A percentile compares a stretch with the other conserved stretches of the same genome.
Conservation (phyloP, 139 green algal species). For the Coccomyxa sp. region DNA sequence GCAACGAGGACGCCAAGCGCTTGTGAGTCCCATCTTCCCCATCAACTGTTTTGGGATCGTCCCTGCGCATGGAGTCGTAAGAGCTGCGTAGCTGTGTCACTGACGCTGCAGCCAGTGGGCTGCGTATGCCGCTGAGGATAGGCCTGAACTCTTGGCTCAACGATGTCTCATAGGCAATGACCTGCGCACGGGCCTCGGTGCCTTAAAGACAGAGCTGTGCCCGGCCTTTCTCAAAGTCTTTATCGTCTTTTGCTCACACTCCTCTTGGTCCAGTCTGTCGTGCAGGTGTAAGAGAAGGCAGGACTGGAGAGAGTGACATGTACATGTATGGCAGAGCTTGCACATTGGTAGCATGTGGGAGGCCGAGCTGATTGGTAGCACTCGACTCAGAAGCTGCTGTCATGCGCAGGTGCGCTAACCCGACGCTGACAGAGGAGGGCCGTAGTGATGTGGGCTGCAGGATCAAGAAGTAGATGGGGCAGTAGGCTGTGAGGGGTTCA, state of each 20-base stretch:
- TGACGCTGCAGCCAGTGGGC: neutral
- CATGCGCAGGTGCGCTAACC: constrained; percentile 60
- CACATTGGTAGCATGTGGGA: neutral
- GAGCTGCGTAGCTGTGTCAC: neutral
- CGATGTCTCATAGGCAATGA: neutral
- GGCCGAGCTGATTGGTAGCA: neutral
- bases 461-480: too few relatives aligned
- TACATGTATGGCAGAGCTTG: neutral
- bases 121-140: neutral
- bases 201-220: neutral
- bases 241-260: neutral
- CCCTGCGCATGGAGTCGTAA: neutral
- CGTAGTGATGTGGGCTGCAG: constrained; percentile 63
- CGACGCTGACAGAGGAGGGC: constrained; percentile 69
- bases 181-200: neutral
- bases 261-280: too few relatives aligned
- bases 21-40: constrained; percentile 15
- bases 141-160: neutral
- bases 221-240: neutral
- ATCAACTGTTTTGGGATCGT: too few relatives aligned
- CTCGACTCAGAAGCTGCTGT: neutral
- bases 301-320: too few relatives aligned
- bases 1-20: constrained; percentile 58
- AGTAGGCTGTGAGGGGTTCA: too few relatives aligned
- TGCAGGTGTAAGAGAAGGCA: too few relatives aligned